Base-by-base conservation (phyloP, 345 rosid genomes). In the Anastatica hierochuntica region DNA sequence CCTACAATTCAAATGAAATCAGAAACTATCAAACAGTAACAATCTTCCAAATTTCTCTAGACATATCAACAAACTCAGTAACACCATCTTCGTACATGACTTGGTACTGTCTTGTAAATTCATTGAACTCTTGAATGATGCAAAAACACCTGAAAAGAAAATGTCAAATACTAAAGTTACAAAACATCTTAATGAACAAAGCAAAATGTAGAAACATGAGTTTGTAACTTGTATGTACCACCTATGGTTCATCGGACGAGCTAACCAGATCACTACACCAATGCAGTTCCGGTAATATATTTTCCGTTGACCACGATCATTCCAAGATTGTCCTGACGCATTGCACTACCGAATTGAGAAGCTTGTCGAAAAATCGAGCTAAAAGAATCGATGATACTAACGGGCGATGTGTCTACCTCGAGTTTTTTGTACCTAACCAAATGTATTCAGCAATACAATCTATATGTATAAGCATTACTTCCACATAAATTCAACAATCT, bases 51-150 rank as follows among this genome's bases (percentile, higher is more conserved):
- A n/a, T n/a, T n/a, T n/a, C n/a, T n/a, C n/a, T n/a, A n/a, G n/a
- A n/a, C n/a, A n/a, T n/a, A n/a, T n/a, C n/a, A n/a, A n/a, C n/a
- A n/a, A n/a, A n/a, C n/a, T n/a, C n/a, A n/a, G n/a, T n/a, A n/a
- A 13, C 57, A 43, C 96, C 95, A 68, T 83, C 88, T 53, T 92
- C 96, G 70, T 82, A 79, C 84, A 77, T 66, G 62, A 88, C 60
- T 92, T 90, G 77, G 57, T 83, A 95, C 54, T 73, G 78, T 60
- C 82, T 71, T 17, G 94, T 62, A 62, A 65, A 60, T 66, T 70
- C 74, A 68, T 83, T 81, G 35, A 75, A 88, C 53, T 74, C 77
- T 54, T 60, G 75, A 39, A 92, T 76, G 33, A 79, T 79, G 49
- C 96, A 85, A 49, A 80, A 82, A 63, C 63, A 53, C 64, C 98